Evolutionary conservation across 2,329 filamentous ascomycete species (phyloP).

Genomic region (Tolypocladium inflatum): DNA sequence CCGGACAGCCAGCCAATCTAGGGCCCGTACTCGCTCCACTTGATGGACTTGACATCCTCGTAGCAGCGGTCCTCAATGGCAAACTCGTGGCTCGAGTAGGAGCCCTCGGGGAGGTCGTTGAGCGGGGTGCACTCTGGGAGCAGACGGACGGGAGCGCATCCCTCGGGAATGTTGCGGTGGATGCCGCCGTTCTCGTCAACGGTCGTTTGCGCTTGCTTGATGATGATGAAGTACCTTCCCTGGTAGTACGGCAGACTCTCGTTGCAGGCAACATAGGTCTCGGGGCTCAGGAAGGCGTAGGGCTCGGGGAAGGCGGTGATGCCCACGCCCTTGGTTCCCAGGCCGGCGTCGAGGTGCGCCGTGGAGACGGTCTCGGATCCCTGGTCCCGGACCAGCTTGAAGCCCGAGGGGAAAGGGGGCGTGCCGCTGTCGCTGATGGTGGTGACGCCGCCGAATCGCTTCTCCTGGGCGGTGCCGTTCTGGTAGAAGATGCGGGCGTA

Average conservation of each 20-base stretch:
- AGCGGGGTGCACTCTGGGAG: slow-evolving; percentile 31
- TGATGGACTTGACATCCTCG: slow-evolving; percentile 23
- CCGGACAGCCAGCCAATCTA: not conserved
- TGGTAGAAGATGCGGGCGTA: slow-evolving; percentile 31
- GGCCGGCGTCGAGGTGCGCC: slow-evolving; percentile 16
- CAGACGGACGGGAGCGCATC: slow-evolving; percentile 29
- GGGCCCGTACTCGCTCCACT: slow-evolving; percentile 23
- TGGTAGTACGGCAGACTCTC: slow-evolving; percentile 28
- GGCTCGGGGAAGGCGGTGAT: slow-evolving; percentile 20
- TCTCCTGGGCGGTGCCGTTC: slow-evolving; percentile 32
- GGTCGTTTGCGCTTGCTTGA: slow-evolving; percentile 22
- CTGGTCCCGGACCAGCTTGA: slow-evolving; percentile 16
- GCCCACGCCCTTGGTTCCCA: slow-evolving; percentile 21
- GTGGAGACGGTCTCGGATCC: slow-evolving; percentile 19
- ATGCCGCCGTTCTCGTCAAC: slow-evolving; percentile 9
- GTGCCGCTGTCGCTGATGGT: slow-evolving; percentile 29
- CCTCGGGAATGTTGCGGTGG: slow-evolving; percentile 19
- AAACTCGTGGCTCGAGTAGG: slow-evolving; percentile 25
- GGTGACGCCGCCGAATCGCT: slow-evolving; percentile 14
- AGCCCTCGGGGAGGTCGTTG: slow-evolving; percentile 20
- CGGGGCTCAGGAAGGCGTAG: slow-evolving; percentile 17
- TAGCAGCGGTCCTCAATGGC: slow-evolving; percentile 27
- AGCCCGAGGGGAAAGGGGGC: slow-evolving; percentile 24
- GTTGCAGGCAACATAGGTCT: slow-evolving; percentile 32
- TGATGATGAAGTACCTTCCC: slow-evolving; percentile 19